Evolutionary conservation across 1,284 basidiomycete genomes (phyloP).

Genomic region (Meira nashicola): DNA sequence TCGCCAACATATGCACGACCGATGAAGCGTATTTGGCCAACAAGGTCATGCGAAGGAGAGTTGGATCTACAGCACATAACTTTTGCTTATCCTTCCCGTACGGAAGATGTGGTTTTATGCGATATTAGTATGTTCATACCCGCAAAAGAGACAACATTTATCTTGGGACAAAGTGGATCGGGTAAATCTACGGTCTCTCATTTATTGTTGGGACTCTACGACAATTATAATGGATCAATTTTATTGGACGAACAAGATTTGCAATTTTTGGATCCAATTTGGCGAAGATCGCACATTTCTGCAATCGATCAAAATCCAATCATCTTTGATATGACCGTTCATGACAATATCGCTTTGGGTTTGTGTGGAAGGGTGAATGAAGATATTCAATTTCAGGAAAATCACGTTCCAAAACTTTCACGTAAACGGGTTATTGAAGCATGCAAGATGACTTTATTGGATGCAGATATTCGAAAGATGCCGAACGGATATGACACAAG

Average conservation of each 20-base stretch:
- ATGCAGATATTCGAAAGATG: conserved; percentile 77
- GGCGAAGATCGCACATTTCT: conserved; percentile 68
- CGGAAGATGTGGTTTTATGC: conserved; percentile 61
- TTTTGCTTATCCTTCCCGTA: conserved; percentile 82
- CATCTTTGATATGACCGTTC: conserved; percentile 73
- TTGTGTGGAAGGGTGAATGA: conserved; percentile 56
- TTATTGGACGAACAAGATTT: conserved; percentile 78
- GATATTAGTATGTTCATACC: conserved; percentile 70
- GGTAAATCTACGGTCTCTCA: conserved; percentile 89
- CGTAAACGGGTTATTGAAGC: conserved; percentile 72
- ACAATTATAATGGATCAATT: conserved; percentile 56
- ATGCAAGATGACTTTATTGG: conserved; percentile 77
- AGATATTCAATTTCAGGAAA: conserved; percentile 37
- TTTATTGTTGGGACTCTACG: conserved; percentile 75
- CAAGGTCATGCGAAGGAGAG: conserved; percentile 61
- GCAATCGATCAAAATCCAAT: conserved; percentile 73
- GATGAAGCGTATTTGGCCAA: conserved; percentile 29
- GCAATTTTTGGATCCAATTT: conserved; percentile 65
- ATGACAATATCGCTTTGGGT: conserved; percentile 84
- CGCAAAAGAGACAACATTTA: conserved; percentile 79
- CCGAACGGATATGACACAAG: conserved; percentile 83
- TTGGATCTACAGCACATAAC: conserved; percentile 70
- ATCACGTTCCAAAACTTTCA: conserved; percentile 57
- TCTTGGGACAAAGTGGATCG: conserved; percentile 83
- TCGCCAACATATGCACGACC: background rate